Evolutionary conservation across 2,329 filamentous ascomycete species (phyloP).

Genomic region (Colletotrichum plurivorum): DNA sequence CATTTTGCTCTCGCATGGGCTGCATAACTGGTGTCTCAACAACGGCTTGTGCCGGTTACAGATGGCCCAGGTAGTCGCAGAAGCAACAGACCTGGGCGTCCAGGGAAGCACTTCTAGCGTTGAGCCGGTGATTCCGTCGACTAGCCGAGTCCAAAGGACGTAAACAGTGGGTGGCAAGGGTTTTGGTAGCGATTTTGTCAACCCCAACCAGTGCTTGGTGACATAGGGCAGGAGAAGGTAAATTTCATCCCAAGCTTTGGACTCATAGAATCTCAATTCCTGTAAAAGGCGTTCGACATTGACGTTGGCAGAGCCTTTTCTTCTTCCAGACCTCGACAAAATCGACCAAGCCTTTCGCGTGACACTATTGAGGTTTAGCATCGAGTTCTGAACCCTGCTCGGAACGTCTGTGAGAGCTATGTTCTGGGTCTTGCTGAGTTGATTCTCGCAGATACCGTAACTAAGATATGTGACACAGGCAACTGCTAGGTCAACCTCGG

Average conservation of each 20-base stretch:
- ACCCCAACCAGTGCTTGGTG: not conserved
- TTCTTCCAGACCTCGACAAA: not conserved
- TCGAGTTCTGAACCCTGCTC: not conserved
- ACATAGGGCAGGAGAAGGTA: not conserved
- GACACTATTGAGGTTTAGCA: not conserved
- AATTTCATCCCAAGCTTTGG: not conserved
- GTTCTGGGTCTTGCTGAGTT: not conserved
- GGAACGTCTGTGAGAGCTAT: not conserved
- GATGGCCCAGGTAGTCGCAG: not conserved
- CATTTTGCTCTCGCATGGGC: too few species aligned
- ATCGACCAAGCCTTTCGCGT: not conserved
- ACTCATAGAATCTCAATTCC: not conserved
- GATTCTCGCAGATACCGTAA: not conserved
- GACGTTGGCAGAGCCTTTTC: too few species aligned
- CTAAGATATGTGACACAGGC: not conserved
- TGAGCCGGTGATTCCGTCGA: not conserved
- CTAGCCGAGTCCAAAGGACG: not conserved
- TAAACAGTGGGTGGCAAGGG: not conserved
- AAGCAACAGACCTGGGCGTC: not conserved
- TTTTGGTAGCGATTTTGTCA: not conserved
- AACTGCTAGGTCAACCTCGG: not conserved
- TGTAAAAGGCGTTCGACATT: not conserved
- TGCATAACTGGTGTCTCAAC: not conserved
- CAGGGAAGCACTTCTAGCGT: not conserved
- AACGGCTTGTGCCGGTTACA: not conserved